Evolutionary conservation across 2,329 filamentous ascomycete genomes (phyloP).

Genomic region (Dothidotthia symphoricarpi): DNA sequence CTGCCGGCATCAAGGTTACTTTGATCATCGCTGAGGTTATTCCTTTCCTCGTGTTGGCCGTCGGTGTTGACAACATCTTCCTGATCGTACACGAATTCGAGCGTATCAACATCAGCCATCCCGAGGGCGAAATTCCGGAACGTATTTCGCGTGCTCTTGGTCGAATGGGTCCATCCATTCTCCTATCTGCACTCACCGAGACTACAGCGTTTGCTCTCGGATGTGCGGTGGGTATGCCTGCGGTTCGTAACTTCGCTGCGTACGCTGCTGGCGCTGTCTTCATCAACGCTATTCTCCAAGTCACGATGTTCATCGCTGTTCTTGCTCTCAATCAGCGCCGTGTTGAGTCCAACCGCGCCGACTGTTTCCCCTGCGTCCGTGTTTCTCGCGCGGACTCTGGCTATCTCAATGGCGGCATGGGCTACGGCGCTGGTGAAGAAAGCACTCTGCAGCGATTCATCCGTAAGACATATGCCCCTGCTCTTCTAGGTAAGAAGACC

Average conservation of each 20-base stretch:
- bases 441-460: constrained; percentile 83
- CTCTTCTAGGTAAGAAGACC: constrained; percentile 73
- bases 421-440: constrained; percentile 78
- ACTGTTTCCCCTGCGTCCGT: constrained; percentile 87
- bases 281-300: constrained; percentile 93
- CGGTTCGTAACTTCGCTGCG: constrained; percentile 93
- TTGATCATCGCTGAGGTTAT: constrained; percentile 98
- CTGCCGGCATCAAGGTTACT: constrained; percentile 86
- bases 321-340: constrained; percentile 87
- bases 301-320: constrained; percentile 95
- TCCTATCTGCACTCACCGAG: constrained; percentile 92
- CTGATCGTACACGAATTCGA: constrained; percentile 98
- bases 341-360: constrained; percentile 82
- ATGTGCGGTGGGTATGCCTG: constrained; percentile 94
- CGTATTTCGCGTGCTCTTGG: constrained; percentile 86
- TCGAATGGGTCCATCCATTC: constrained; percentile 93
- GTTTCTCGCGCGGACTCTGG: constrained; percentile 72
- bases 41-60: constrained; percentile 91
- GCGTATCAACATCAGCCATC: constrained; percentile 85
- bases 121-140: constrained; percentile 82
- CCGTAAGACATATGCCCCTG: constrained; percentile 82
- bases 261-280: constrained; percentile 96
- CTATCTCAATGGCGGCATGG: constrained; percentile 61
- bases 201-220: constrained; percentile 91
- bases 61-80: constrained; percentile 99